phyloP scores from a whole-genome alignment of 2,329 filamentous ascomycete species.

The Diplodia seriata region DNA sequence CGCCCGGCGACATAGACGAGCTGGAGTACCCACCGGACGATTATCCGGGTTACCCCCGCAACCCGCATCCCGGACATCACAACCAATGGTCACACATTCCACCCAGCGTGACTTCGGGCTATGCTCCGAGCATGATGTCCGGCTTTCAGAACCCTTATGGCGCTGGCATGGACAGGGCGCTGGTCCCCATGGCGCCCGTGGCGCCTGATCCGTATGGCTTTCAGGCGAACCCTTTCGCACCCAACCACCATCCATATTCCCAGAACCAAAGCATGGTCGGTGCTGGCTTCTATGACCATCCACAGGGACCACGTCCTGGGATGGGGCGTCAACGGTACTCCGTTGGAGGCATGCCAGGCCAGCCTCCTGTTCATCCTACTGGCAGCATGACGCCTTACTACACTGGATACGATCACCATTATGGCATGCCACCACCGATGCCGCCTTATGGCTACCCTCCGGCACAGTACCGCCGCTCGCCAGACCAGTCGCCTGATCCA shows the following conservation, averaged over 20 bases:
- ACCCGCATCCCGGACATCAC: constrained; percentile 44
- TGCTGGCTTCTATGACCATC: constrained; percentile 44
- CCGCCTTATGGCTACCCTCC: constrained; percentile 18
- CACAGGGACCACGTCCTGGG: constrained; percentile 39
- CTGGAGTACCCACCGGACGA: constrained; percentile 55
- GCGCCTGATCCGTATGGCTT: constrained; percentile 50
- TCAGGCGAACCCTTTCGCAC: constrained; percentile 48
- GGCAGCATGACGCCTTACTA: constrained; percentile 31
- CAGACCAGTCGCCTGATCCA: constrained; percentile 35
- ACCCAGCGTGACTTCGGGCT: constrained; percentile 44
- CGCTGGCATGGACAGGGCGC: constrained; percentile 36
- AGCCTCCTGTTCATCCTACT: constrained; percentile 17
- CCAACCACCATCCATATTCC: constrained; percentile 35
- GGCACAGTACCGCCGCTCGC: constrained; percentile 1
- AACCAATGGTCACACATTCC: constrained; percentile 48
- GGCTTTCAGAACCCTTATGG: constrained; percentile 40
- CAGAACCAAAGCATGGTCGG: constrained; percentile 34
- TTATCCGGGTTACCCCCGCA: constrained; percentile 51
- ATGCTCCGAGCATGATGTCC: constrained; percentile 50
- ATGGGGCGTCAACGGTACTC: constrained; percentile 25
- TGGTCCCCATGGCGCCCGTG: constrained; percentile 46
- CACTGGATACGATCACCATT: constrained; percentile 17
- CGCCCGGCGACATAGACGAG: constrained; percentile 49
- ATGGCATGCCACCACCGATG: constrained; percentile 27
- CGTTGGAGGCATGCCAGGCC: constrained; percentile 23